Evolutionary conservation across 192 early-diverging fungal species (phyloP), one percentile per base, ranked within the genome.

Genomic region (Podochytrium sp.): DNA sequence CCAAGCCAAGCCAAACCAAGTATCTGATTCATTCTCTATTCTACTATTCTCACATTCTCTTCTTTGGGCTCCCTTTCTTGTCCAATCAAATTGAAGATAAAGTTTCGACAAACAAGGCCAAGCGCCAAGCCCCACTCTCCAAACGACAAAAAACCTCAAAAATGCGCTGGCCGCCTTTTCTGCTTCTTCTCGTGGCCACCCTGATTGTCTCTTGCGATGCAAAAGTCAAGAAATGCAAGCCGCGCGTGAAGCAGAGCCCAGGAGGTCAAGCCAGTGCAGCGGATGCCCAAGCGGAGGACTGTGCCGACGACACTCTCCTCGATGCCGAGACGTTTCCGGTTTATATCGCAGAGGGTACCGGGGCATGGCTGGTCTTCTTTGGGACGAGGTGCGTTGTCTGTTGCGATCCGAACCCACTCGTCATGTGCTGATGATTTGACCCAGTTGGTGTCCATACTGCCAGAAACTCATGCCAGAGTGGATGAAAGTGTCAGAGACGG

Each of bases 171-270:
- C n/a, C n/a, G n/a, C n/a, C n/a, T n/a, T n/a, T n/a, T n/a, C n/a
- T n/a, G n/a, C n/a, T n/a, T n/a, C n/a, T n/a, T n/a, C n/a, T n/a
- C n/a, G n/a, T n/a, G n/a, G n/a, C n/a, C n/a, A n/a, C n/a, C n/a
- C n/a, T n/a, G n/a, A n/a, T n/a, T n/a, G n/a, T n/a, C n/a, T n/a
- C n/a, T n/a, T n/a, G n/a, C n/a, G 43, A 47, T 12, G 64, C 18
- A 23, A 66, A 50, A 34, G 66, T 69, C 23, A n/a, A 69, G 37
- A 69, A 69, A 33, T 69, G 66, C 40, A 69, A 69, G 38, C 66
- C 66, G 20, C 47, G 66, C 10, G 37, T 10, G 16, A 69, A 69
- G 40, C 47, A 49, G 47, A n/a, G n/a, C n/a, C n/a, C n/a, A n/a
- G n/a, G n/a, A 23, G 52, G 52, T 27, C 23, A 20, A 20, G 37